These are phyloP conservation scores for Hypoxylon sp. DNA, from an alignment of 2,329 filamentous ascomycete genomes.

Conservation along the genomic window DNA sequence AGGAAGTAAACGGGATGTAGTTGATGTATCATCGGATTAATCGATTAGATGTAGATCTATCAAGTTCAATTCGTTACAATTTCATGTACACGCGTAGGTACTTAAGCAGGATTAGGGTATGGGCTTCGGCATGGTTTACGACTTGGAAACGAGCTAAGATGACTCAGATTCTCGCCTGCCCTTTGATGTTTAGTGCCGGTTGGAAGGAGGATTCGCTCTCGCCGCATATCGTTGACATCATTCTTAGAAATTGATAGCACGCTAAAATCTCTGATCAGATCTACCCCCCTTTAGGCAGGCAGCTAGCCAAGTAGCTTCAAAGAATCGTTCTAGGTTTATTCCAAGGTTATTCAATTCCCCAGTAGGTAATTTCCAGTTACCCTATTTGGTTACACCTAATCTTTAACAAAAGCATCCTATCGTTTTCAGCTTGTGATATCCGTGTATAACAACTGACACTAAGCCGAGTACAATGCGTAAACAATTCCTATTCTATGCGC, in stretches of 20 bases:
- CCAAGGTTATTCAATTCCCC: neutral
- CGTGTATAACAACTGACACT: neutral
- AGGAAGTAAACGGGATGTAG: slow-evolving; percentile 4
- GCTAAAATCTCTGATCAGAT: slow-evolving; percentile 5
- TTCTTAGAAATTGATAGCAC: slow-evolving; percentile 7
- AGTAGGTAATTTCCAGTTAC: neutral
- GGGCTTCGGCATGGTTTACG: too few species aligned
- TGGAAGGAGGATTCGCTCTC: slow-evolving; percentile 18
- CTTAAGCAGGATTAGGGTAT: neutral
- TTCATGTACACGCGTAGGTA: slow-evolving; percentile 2
- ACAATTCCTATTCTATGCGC: too few species aligned
- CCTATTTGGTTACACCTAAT: neutral
- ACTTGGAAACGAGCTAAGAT: neutral
- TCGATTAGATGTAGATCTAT: neutral
- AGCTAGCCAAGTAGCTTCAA: neutral
- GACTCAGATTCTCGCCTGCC: slow-evolving; percentile 13
- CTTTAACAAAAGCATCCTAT: neutral
- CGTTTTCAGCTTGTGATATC: neutral
- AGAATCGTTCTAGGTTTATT: neutral
- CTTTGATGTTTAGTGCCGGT: slow-evolving; percentile 11
- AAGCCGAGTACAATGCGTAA: neutral
- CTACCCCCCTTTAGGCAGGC: neutral
- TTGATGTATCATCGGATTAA: slow-evolving; percentile 9
- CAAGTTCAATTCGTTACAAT: neutral
- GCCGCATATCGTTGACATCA: slow-evolving; percentile 32